These are phyloP conservation scores for Lentithecium fluviatile DNA, from an alignment of 495 filamentous ascomycete genomes.

Conservation along the genomic window DNA sequence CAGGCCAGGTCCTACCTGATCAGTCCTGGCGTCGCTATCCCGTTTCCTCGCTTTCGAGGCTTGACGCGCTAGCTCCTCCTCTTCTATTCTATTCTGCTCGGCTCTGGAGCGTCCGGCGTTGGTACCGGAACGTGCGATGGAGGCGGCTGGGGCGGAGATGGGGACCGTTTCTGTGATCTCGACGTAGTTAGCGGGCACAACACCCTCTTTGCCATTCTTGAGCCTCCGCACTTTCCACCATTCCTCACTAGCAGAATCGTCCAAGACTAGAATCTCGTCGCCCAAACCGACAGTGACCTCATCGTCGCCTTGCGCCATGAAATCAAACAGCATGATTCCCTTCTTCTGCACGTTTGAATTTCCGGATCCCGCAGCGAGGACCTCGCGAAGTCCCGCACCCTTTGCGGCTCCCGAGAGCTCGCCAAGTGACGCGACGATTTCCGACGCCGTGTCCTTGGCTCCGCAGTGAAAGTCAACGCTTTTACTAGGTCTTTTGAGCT, in stretches of 20 bases:
- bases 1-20: constrained; percentile 77
- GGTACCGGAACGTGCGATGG: constrained; percentile 51
- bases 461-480: constrained; percentile 96
- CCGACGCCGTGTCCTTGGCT: constrained; percentile 91
- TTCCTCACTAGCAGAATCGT: constrained; percentile 89
- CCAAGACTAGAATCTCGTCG: constrained; percentile 87
- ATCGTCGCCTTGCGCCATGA: constrained; percentile 92
- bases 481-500: constrained; percentile 84
- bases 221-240: constrained; percentile 95
- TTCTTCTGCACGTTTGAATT: constrained; percentile 66
- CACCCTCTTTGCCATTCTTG: constrained; percentile 91
- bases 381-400: constrained; percentile 81
- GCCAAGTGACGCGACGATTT: constrained; percentile 83
- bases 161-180: constrained; percentile 69
- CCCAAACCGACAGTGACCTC: constrained; percentile 89
- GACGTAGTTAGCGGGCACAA: constrained; percentile 96
- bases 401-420: constrained; percentile 83
- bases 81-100: constrained; percentile 81
- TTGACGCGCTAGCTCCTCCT: constrained; percentile 74
- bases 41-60: constrained; percentile 61
- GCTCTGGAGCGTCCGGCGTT: constrained; percentile 70
- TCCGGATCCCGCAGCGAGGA: constrained; percentile 73
- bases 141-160: constrained; percentile 34
- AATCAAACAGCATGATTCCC: constrained; percentile 88
- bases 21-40: constrained; percentile 54